phyloP scores from a whole-genome alignment of 768 basidiomycete species.

The Mycena galericulata region DNA sequence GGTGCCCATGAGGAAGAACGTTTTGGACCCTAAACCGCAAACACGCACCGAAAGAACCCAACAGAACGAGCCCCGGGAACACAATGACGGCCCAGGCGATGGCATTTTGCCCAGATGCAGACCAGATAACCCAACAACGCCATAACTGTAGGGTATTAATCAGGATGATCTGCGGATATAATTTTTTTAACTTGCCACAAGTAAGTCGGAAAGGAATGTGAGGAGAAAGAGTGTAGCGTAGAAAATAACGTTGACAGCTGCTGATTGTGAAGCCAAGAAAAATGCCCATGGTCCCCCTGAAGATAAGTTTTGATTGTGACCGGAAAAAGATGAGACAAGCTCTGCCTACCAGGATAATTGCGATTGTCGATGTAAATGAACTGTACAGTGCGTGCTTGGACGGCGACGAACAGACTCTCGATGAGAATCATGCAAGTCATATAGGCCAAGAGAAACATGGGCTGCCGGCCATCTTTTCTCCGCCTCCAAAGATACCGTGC shows the following conservation, averaged over 20 bases:
- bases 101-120: constrained; percentile 43
- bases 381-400: constrained; percentile 55
- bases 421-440: constrained; percentile 51
- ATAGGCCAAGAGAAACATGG: constrained; percentile 51
- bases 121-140: constrained; percentile 62
- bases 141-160: constrained; percentile 48
- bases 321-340: not conserved
- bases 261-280: constrained; percentile 55
- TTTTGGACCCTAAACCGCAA: not conserved
- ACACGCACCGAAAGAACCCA: constrained; percentile 55
- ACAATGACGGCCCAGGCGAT: constrained; percentile 47
- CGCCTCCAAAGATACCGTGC: constrained; percentile 52
- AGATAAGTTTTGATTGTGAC: not conserved
- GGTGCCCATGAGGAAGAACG: not conserved
- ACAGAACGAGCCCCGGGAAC: constrained; percentile 51
- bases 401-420: constrained; percentile 52
- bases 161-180: not conserved
- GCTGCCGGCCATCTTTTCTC: constrained; percentile 42
- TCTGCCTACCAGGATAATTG: constrained; percentile 47
- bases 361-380: constrained; percentile 57
- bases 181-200: constrained; percentile 48
- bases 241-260: constrained; percentile 57
- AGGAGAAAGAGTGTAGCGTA: constrained; percentile 56
- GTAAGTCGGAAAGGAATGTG: constrained; percentile 56
- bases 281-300: constrained; percentile 55